Percentiles rank a stretch among this genome's conserved stretches.
These are phyloP conservation scores for Taiozyma sp. DNA, from an alignment of 1,139 yeast genomes.

Conservation along the genomic window DNA sequence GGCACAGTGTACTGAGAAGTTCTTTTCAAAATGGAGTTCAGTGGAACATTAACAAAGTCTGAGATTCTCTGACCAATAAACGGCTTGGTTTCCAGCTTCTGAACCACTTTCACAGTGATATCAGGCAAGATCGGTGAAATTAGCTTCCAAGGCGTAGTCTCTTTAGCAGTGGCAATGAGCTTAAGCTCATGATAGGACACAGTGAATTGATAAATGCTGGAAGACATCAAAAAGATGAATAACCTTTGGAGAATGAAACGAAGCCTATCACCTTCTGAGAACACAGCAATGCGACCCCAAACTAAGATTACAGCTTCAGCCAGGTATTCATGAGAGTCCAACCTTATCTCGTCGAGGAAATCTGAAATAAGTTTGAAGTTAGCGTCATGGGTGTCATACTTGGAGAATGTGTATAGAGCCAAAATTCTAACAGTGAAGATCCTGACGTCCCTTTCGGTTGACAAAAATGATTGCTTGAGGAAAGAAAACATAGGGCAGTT, in stretches of 20 bases:
- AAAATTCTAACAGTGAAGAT: slow-evolving; percentile 35
- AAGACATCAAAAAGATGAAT: slow-evolving; percentile 53
- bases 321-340: slow-evolving; percentile 29
- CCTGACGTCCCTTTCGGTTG: slow-evolving; percentile 46
- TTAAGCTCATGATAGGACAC: slow-evolving; percentile 55
- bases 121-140: slow-evolving; percentile 76
- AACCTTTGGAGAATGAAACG: slow-evolving; percentile 55
- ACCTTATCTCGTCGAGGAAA: slow-evolving; percentile 11
- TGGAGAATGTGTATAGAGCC: slow-evolving; percentile 21
- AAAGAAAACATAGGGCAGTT: slow-evolving; percentile 25
- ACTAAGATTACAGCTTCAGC: slow-evolving; percentile 60
- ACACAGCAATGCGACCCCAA: slow-evolving; percentile 54
- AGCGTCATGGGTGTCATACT: slow-evolving; percentile 11
- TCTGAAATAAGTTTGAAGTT: slow-evolving; percentile 12
- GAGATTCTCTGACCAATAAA: slow-evolving; percentile 55
- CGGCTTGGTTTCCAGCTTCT: slow-evolving; percentile 42
- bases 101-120: slow-evolving; percentile 61
- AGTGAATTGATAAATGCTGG: slow-evolving; percentile 56
- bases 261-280: slow-evolving; percentile 56
- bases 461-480: slow-evolving; percentile 24
- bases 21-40: slow-evolving; percentile 55
- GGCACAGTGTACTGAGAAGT: slow-evolving; percentile 79
- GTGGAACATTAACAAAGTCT: slow-evolving; percentile 57
- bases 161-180: slow-evolving; percentile 36
- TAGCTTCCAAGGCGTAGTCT: slow-evolving; percentile 43